These are phyloP conservation scores for Alternaria panax DNA, from an alignment of 2,329 filamentous ascomycete genomes.

Conservation along the genomic window DNA sequence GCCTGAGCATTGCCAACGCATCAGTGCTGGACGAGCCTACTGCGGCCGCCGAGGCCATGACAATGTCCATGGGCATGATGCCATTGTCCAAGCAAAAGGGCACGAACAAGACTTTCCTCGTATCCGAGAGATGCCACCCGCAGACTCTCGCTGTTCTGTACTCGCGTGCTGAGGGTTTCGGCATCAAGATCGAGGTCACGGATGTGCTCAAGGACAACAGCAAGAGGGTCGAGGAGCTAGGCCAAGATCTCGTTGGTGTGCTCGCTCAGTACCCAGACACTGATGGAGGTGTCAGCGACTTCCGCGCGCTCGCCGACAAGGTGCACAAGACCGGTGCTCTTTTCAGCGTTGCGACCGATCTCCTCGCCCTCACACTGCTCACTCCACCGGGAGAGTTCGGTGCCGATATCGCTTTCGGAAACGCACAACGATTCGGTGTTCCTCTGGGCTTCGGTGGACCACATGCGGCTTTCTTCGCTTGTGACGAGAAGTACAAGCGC, in stretches of 20 bases:
- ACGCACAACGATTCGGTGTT: constrained; percentile 88
- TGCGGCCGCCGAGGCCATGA: constrained; percentile 95
- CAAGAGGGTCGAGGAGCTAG: constrained; percentile 73
- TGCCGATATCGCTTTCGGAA: constrained; percentile 94
- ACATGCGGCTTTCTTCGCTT: constrained; percentile 96
- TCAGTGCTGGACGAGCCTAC: constrained; percentile 91
- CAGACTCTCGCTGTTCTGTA: constrained; percentile 85
- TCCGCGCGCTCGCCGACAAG: constrained; percentile 73
- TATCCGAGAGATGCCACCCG: constrained; percentile 82
- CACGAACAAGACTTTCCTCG: constrained; percentile 79
- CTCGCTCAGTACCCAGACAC: constrained; percentile 96
- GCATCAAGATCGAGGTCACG: constrained; percentile 76
- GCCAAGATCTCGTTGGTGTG: constrained; percentile 84
- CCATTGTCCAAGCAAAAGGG: constrained; percentile 75
- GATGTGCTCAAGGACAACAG: constrained; percentile 73
- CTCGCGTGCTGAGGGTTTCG: constrained; percentile 90
- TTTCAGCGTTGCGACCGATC: constrained; percentile 87
- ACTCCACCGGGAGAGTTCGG: constrained; percentile 93
- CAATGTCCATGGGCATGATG: constrained; percentile 81
- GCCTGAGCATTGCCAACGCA: constrained; percentile 86
- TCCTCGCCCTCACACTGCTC: constrained; percentile 84
- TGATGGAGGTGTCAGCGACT: constrained; percentile 79
- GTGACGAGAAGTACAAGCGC: constrained; percentile 88
- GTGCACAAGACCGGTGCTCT: constrained; percentile 81
- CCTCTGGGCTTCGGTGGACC: constrained; percentile 92